Evolutionary conservation across 306 rosid species (phyloP), one percentile per base, ranked within the genome.

Genomic region (Gynostemma pentaphyllum): DNA sequence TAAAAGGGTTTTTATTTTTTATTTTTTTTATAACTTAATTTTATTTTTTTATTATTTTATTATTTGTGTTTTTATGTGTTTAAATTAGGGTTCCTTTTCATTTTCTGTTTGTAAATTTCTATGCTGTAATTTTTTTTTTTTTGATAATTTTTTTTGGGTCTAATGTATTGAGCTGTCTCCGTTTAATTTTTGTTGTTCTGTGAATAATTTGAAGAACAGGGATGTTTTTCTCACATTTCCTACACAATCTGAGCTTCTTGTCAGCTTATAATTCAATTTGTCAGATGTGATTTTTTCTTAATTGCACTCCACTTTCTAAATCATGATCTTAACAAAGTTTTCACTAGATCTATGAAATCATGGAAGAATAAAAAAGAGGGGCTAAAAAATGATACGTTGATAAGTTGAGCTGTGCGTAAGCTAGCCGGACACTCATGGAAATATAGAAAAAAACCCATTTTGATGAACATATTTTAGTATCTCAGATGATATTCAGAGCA

Each of bases 401-500:
- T n/a, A n/a, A n/a, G n/a, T n/a, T n/a, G n/a, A n/a, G n/a, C n/a
- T n/a, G n/a, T n/a, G n/a, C n/a, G n/a, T n/a, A n/a, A n/a, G n/a
- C n/a, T n/a, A n/a, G n/a, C n/a, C n/a, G n/a, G n/a, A n/a, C n/a
- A n/a, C n/a, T 37, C 30, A 29, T 64, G 30, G 2, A 49, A 36
- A n/a, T n/a, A n/a, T n/a, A n/a, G n/a, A n/a, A 46, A 50, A 45
- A 29, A 12, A 48, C 24, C 49, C 4, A 28, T 18, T 37, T 26
- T 63, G 37, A 39, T 52, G 54, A 9, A 21, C 34, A 7, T 14
- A 8, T 27, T 64, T 40, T 26, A 45, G 52, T 55, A 11, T 48
- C 68, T 63, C 79, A 88, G 90, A 88, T 88, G 90, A 88, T 88
- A 30, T 18, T 80, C 57, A 75, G 71, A 46, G 96, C 96, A 19